These are phyloP conservation scores for Skeletonema menzelii DNA, from an alignment of 108 stramenopile genomes.

Conservation along the genomic window DNA sequence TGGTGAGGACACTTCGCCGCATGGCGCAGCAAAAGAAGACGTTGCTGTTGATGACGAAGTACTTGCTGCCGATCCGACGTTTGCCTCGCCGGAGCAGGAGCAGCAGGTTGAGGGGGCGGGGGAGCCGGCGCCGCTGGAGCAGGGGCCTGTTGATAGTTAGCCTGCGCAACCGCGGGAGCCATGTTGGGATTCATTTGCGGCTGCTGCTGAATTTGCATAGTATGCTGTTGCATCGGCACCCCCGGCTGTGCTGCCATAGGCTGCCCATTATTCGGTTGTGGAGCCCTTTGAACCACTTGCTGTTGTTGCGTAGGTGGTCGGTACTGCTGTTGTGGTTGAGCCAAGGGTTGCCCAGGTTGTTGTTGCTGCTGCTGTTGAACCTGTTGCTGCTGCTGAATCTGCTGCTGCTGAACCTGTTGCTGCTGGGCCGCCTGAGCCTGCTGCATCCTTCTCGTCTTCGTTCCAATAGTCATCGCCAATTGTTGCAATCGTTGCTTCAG, in stretches of 20 bases:
- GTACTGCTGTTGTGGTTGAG: constrained; percentile 26
- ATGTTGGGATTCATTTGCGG: constrained; percentile 80
- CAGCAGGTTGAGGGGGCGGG: constrained; percentile 18
- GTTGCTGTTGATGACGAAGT: constrained; percentile 98
- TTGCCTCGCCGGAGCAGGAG: constrained; percentile 37
- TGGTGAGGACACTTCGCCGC: constrained; percentile 98
- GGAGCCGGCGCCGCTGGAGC: constrained; percentile 33
- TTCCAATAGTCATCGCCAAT: constrained; percentile 91
- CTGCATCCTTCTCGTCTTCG: constrained; percentile 72
- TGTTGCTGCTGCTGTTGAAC: constrained; percentile 34
- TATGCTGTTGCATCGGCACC: constrained; percentile 41
- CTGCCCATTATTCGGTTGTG: constrained; percentile 10
- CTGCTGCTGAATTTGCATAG: constrained; percentile 52
- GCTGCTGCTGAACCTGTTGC: constrained; percentile 30
- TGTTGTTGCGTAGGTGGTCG: constrained; percentile 46
- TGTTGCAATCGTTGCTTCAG: constrained; percentile 93
- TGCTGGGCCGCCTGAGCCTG: constrained; percentile 41
- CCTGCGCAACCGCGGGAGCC: constrained; percentile 32
- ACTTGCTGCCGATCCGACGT: constrained; percentile 92
- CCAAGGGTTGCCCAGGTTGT: constrained; percentile 30
- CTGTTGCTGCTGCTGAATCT: constrained; percentile 26
- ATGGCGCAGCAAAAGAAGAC: constrained; percentile 94
- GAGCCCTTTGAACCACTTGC: constrained; percentile 31
- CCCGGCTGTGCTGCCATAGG: constrained; percentile 16
- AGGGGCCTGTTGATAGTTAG: constrained; percentile 36